These are phyloP conservation scores for Dryadomyces quercus-mongolicae DNA, from an alignment of 2,329 filamentous ascomycete genomes.

Conservation along the genomic window DNA sequence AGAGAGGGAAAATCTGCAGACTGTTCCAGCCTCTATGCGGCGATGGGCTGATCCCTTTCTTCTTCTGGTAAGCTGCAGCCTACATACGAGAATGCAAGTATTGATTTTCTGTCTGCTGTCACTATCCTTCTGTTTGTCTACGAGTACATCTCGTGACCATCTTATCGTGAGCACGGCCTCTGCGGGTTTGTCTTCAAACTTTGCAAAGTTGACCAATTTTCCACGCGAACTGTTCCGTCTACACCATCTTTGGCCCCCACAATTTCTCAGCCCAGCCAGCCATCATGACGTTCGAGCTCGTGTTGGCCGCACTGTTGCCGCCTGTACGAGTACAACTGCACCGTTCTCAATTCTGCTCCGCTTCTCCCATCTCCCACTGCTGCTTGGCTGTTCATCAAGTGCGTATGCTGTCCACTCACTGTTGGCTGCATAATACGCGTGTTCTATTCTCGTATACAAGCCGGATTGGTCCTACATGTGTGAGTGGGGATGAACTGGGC, in stretches of 20 bases:
- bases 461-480: background rate
- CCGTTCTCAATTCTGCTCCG: background rate
- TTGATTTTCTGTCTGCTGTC: background rate
- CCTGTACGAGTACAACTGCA: background rate
- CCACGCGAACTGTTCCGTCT: background rate
- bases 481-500: background rate
- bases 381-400: too few relatives aligned
- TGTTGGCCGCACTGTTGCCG: background rate
- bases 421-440: too few relatives aligned
- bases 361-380: too few relatives aligned
- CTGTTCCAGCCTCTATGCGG: background rate
- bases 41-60: background rate
- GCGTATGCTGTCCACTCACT: background rate
- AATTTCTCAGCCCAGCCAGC: background rate
- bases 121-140: background rate
- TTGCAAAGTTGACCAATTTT: background rate
- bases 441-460: background rate
- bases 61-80: background rate
- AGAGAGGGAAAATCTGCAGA: background rate
- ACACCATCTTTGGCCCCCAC: background rate
- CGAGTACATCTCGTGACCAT: background rate
- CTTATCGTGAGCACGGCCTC: background rate
- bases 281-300: background rate
- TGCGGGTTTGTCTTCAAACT: background rate
- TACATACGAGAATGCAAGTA: background rate